These are phyloP conservation scores for Saccharomyces hybrid DNA, from an alignment of 1,139 yeast genomes.

Conservation along the genomic window DNA sequence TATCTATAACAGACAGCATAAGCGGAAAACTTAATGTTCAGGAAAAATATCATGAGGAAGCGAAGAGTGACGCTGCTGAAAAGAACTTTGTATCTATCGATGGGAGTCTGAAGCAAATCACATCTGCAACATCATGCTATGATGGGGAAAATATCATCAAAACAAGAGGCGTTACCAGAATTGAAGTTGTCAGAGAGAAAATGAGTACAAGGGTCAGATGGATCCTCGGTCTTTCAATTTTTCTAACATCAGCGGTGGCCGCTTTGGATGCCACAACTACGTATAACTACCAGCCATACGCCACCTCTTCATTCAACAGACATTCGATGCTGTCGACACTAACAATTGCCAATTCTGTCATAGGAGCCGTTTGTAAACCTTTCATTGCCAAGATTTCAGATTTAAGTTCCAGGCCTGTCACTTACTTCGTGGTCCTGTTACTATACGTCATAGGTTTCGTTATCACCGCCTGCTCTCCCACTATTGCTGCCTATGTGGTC, in stretches of 20 bases:
- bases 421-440: conserved; percentile 25
- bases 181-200: conserved; percentile 27
- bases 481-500: conserved; percentile 31
- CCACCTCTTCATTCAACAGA: conserved; percentile 33
- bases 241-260: not conserved
- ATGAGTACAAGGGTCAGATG: conserved; percentile 19
- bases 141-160: conserved; percentile 8
- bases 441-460: conserved; percentile 25
- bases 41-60: not conserved
- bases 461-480: conserved; percentile 16
- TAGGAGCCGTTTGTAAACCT: conserved; percentile 30
- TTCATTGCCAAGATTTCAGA: conserved; percentile 33
- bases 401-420: conserved; percentile 30
- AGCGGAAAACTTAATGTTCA: not conserved
- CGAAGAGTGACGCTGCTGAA: not conserved
- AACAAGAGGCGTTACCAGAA: conserved; percentile 32
- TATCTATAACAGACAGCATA: not conserved
- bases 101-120: not conserved
- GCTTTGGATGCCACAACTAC: not conserved
- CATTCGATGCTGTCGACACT: conserved; percentile 35
- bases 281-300: conserved; percentile 18
- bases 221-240: conserved; percentile 8
- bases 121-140: not conserved
- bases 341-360: conserved; percentile 31
- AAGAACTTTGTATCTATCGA: not conserved